Base-by-base conservation (phyloP, 805 yeast genomes). In the Metahyphopichia silvanorum region DNA sequence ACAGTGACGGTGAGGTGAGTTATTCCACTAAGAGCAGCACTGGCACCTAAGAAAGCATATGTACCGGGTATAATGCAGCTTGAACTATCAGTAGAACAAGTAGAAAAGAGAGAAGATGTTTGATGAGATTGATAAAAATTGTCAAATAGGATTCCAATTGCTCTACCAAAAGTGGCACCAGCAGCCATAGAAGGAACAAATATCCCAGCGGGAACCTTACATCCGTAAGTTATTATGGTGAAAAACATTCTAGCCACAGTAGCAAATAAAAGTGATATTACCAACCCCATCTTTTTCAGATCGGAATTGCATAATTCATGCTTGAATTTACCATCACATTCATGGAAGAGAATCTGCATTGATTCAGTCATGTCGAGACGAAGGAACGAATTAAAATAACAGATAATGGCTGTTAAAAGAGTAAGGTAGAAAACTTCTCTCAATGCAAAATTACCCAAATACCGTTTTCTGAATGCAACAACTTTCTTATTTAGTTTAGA, bases 181-280 rank as follows among this genome's bases (percentile, higher is more conserved):
- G 88, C 84, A 0, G 96, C 89, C 95, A 93, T 86, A 2, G 96
- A 85, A 2, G 98, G 98, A 33, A 93, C 95, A 60, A 93, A 83
- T 5, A 91, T 86, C 11, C 98, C 98, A n/a, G 97, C 95, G 0
- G 98, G 98, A 0, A 91, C 89, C 57, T 83, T 87, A 40, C 88
- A 80, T 2, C 96, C 96, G 55, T 94, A 93, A 0, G 98, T 83
- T 11, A 93, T 68, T 17, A 88, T 74, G 17, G 93, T 86, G 31
- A 93, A 68, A 0, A 71, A 42, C 63, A 81, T 76, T 35, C 98
- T 69, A 4, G 86, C 60, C 0, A 78, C 42, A 0, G 96, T 83
- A 0, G 97, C 97, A 32, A 76, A 64, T 0, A 73, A 33, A 14
- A 93, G 66, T 0, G 89, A 71, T 1, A 69, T 42, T 3, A 85